Percentiles rank a stretch among this genome's conserved stretches.
Conservation (phyloP, 495 filamentous ascomycete genomes). For the Glutinoglossum americanum region DNA sequence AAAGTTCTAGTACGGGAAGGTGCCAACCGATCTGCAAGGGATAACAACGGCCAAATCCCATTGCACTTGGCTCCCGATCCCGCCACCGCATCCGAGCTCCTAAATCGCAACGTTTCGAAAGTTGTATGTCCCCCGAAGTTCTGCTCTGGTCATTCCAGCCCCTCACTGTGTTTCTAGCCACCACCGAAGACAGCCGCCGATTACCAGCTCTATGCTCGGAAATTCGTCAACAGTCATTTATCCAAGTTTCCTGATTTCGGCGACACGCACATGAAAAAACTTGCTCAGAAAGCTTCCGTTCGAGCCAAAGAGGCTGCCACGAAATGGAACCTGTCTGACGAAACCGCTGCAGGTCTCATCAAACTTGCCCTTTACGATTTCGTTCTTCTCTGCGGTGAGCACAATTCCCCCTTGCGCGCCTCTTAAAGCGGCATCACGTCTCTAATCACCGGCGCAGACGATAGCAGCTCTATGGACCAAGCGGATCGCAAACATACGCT, state of each 20-base stretch:
- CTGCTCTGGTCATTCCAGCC: background rate
- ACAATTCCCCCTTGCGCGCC: background rate
- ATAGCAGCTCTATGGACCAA: background rate
- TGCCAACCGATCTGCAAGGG: background rate
- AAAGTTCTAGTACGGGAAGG: background rate
- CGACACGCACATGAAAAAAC: background rate
- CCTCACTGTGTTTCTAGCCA: background rate
- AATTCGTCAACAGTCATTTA: background rate
- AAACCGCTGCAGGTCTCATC: background rate
- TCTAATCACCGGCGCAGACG: no score
- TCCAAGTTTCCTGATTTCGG: no score
- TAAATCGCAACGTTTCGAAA: background rate
- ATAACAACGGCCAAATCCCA: background rate
- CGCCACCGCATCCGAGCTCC: background rate
- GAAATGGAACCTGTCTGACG: background rate
- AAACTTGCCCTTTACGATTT: background rate
- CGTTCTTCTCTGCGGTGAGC: conserved; percentile 1
- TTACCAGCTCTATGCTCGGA: background rate
- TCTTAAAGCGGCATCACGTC: background rate
- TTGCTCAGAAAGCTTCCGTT: background rate
- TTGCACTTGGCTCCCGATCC: background rate
- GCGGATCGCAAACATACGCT: background rate
- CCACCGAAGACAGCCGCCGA: background rate
- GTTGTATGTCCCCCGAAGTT: background rate
- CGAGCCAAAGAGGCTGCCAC: background rate